Evolutionary conservation across 257 asterid species (phyloP).

Genomic region (Solanum tarijense): DNA sequence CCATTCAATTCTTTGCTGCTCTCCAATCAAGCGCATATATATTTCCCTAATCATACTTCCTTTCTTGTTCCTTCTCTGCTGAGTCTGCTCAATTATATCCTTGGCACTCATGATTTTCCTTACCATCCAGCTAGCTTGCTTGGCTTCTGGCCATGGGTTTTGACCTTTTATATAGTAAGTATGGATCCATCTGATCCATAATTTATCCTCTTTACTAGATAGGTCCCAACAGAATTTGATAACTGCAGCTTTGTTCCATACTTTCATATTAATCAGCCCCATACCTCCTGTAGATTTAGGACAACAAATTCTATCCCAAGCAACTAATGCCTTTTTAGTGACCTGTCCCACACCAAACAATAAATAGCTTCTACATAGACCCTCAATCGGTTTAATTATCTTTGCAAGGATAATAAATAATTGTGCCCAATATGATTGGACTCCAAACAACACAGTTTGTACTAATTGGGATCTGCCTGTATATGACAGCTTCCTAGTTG

Average conservation of each 20-base stretch:
- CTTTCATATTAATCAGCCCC: not conserved
- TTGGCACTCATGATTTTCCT: not conserved
- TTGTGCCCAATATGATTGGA: too few relatives aligned
- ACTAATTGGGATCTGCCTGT: too few relatives aligned
- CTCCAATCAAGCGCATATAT: too few relatives aligned
- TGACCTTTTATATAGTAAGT: too few relatives aligned
- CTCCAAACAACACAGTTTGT: too few relatives aligned
- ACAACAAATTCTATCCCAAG: not conserved
- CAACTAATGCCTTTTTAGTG: not conserved
- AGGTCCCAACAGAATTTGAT: not conserved
- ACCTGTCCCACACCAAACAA: not conserved
- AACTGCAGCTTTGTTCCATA: not conserved
- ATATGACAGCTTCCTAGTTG: too few relatives aligned
- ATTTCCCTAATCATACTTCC: too few relatives aligned
- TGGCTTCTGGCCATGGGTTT: too few relatives aligned
- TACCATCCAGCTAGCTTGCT: not conserved
- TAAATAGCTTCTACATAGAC: too few relatives aligned
- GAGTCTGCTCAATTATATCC: not conserved
- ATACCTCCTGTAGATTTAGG: not conserved
- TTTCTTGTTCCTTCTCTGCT: not conserved
- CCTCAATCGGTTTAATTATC: too few relatives aligned
- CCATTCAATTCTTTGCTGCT: not conserved
- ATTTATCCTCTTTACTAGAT: not conserved
- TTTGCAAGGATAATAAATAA: too few relatives aligned
- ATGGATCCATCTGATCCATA: not conserved